Percentiles rank a stretch among this genome's conserved stretches.
phyloP scores from a whole-genome alignment of 768 basidiomycete genomes.

The Pleurotus pulmonarius region DNA sequence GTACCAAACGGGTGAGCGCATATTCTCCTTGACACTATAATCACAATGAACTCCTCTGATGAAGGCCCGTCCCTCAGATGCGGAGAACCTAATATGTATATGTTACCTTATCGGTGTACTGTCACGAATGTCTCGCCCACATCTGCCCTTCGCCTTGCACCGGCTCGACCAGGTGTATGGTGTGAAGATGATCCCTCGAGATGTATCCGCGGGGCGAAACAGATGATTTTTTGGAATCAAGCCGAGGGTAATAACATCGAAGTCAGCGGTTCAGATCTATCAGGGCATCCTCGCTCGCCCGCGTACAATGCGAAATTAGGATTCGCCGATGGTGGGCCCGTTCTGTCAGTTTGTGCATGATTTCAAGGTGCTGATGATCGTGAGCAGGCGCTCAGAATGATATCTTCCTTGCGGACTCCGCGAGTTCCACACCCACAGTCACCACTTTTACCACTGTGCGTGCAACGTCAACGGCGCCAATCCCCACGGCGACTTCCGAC shows the following conservation, averaged over 20 bases:
- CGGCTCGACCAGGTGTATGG: constrained; percentile 34
- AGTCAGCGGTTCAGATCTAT: constrained; percentile 35
- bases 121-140: constrained; percentile 30
- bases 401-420: background rate
- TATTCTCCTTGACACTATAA: constrained; percentile 10
- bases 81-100: constrained; percentile 44
- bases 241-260: constrained; percentile 38
- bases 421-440: background rate
- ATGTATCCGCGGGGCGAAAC: constrained; percentile 36
- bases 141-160: constrained; percentile 20
- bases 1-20: constrained; percentile 18
- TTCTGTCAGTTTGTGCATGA: background rate
- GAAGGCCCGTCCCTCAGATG: constrained; percentile 21
- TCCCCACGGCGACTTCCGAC: background rate
- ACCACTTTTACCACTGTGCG: background rate
- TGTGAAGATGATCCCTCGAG: constrained; percentile 30
- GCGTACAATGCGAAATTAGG: constrained; percentile 23
- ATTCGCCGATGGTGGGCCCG: background rate
- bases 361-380: background rate
- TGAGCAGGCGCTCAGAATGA: constrained; percentile 7
- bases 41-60: background rate
- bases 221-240: constrained; percentile 44
- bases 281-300: constrained; percentile 36
- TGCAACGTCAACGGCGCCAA: background rate
- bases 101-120: constrained; percentile 35